phyloP scores from a whole-genome alignment of 75 land plant species.

The Pinus tabuliformis region DNA sequence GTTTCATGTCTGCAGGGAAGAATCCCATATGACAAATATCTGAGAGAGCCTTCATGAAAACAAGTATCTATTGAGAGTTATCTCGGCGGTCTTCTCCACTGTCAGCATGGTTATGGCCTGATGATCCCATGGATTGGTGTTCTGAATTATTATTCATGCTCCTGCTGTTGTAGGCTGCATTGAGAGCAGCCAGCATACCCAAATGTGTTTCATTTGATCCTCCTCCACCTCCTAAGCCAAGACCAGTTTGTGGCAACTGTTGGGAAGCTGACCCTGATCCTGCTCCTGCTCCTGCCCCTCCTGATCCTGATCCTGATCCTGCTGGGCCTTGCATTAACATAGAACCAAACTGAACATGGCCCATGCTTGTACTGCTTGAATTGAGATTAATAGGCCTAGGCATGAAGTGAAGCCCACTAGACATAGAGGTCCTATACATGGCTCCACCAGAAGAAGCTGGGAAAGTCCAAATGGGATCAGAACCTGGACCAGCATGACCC shows the following conservation, averaged over 20 bases:
- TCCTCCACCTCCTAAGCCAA: constrained; percentile 23
- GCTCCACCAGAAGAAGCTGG: constrained; percentile 34
- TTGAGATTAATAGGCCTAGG: constrained; percentile 14
- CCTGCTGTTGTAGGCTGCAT: constrained; percentile 39
- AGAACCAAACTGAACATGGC: constrained; percentile 28
- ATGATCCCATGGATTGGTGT: constrained; percentile 5
- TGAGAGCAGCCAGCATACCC: constrained; percentile 83
- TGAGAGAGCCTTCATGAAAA: background rate
- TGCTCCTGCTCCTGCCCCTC: too few relatives aligned
- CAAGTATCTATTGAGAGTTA: constrained; percentile 2
- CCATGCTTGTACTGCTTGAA: constrained; percentile 50
- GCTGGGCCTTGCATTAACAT: constrained; percentile 39
- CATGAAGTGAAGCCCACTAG: constrained; percentile 55
- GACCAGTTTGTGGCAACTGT: constrained; percentile 22
- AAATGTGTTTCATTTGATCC: constrained; percentile 44
- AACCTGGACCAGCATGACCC: constrained; percentile 26
- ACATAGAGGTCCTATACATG: constrained; percentile 52
- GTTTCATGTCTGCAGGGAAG: background rate
- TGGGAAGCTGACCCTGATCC: constrained; percentile 17
- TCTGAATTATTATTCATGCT: constrained; percentile 3
- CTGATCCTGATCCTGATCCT: background rate
- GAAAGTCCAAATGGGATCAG: constrained; percentile 63
- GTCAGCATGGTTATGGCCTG: background rate
- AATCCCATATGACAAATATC: background rate
- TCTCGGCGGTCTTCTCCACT: constrained; percentile 5